Percentiles rank a stretch among this genome's conserved stretches.
phyloP scores from a whole-genome alignment of 2,329 filamentous ascomycete species.

The Epichloe festucae region DNA sequence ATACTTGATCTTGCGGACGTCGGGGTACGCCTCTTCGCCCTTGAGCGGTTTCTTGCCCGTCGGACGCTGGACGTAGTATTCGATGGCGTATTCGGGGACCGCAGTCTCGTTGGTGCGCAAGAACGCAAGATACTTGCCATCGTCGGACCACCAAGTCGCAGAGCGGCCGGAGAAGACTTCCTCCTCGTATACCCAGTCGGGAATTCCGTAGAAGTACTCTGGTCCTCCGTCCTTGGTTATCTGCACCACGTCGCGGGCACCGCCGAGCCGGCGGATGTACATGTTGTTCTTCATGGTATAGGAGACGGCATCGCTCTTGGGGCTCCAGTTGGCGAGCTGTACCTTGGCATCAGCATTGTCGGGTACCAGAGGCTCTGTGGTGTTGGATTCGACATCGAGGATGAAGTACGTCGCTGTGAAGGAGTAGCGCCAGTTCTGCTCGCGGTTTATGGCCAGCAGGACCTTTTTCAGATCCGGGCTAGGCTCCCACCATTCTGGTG shows the following conservation, averaged over 20 bases:
- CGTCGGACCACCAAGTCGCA: slow-evolving; percentile 90
- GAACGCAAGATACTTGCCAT: slow-evolving; percentile 83
- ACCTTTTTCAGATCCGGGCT: slow-evolving; percentile 80
- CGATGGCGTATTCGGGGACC: slow-evolving; percentile 82
- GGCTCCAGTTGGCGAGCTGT: slow-evolving; percentile 84
- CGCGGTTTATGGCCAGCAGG: slow-evolving; percentile 57
- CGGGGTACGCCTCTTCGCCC: slow-evolving; percentile 80
- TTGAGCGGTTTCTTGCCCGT: slow-evolving; percentile 52
- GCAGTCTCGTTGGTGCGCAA: slow-evolving; percentile 85
- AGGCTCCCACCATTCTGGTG: slow-evolving; percentile 53
- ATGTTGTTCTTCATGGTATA: slow-evolving; percentile 88
- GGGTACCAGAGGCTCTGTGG: slow-evolving; percentile 64
- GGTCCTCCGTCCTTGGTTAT: slow-evolving; percentile 80
- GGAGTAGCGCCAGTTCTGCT: slow-evolving; percentile 83
- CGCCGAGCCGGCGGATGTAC: slow-evolving; percentile 53
- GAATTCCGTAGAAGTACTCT: slow-evolving; percentile 88
- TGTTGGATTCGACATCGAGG: slow-evolving; percentile 74
- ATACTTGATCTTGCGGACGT: slow-evolving; percentile 88
- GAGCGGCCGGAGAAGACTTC: slow-evolving; percentile 55
- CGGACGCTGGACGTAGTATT: slow-evolving; percentile 83
- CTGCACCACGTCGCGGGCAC: slow-evolving; percentile 45
- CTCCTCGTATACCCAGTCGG: slow-evolving; percentile 91
- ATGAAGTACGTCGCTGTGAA: slow-evolving; percentile 81
- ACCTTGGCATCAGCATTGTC: slow-evolving; percentile 49
- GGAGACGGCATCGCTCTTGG: slow-evolving; percentile 72